phyloP scores from a whole-genome alignment of 225 moss, liverwort and hornwort species.

The Pleurozium schreberi region DNA sequence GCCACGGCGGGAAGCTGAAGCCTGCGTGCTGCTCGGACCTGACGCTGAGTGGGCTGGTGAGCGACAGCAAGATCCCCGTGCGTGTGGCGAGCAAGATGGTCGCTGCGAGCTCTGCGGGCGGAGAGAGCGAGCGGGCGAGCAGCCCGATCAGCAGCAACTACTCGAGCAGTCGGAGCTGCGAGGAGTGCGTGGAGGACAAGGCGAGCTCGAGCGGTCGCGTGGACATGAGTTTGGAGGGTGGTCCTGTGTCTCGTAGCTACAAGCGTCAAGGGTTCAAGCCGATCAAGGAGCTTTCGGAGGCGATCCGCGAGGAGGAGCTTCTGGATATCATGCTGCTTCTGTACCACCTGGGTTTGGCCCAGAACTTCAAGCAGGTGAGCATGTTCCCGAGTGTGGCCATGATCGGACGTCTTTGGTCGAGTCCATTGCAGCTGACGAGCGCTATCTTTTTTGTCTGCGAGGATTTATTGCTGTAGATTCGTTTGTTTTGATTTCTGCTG shows the following conservation, averaged over 20 bases:
- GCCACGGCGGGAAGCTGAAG: slow-evolving; percentile 69
- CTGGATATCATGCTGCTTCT: slow-evolving; percentile 78
- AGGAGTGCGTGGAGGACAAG: slow-evolving; percentile 80
- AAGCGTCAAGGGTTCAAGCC: slow-evolving; percentile 77
- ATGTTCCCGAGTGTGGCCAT: neutral
- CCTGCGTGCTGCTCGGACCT: slow-evolving; percentile 88
- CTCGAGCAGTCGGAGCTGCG: slow-evolving; percentile 51
- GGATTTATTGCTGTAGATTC: neutral
- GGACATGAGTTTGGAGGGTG: slow-evolving; percentile 51
- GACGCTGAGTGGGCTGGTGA: slow-evolving; percentile 27
- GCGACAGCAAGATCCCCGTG: slow-evolving; percentile 59
- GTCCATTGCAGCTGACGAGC: neutral
- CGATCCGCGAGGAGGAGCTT: slow-evolving; percentile 94
- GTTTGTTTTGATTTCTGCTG: neutral
- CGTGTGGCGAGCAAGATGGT: slow-evolving; percentile 43
- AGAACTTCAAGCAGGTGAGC: slow-evolving; percentile 84
- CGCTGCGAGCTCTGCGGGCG: slow-evolving; percentile 23
- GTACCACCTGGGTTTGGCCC: slow-evolving; percentile 85
- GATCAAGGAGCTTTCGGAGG: slow-evolving; percentile 91
- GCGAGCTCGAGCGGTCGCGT: slow-evolving; percentile 86
- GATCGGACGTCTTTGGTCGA: neutral
- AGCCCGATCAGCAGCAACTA: slow-evolving; percentile 67
- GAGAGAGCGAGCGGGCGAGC: slow-evolving; percentile 65
- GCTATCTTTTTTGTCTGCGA: neutral
- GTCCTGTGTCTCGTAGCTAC: slow-evolving; percentile 39